Conservation (phyloP, 345 rosid species). For the Noccaea bulbosa region DNA sequence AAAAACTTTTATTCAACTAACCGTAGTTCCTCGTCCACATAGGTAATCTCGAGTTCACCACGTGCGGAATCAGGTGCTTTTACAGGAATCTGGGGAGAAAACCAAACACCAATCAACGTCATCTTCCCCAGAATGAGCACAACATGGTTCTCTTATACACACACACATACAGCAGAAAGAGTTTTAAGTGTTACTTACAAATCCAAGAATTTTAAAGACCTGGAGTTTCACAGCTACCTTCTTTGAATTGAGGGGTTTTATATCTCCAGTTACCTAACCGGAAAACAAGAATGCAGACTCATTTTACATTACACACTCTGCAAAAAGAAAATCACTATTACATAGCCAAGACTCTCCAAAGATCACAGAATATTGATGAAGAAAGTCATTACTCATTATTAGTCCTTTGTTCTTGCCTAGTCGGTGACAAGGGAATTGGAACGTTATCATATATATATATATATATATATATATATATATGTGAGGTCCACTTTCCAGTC, state of each 20-base stretch:
- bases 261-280: constrained; percentile 79
- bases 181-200: constrained; percentile 53
- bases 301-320: neutral
- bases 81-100: constrained; percentile 50
- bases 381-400: neutral
- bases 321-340: neutral
- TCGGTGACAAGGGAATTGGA: neutral
- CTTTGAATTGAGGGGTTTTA: constrained; percentile 70
- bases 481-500: neutral
- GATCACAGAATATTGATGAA: neutral
- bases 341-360: neutral
- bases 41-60: constrained; percentile 66
- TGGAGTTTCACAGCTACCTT: constrained; percentile 89
- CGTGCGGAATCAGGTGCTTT: constrained; percentile 69
- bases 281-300: constrained; percentile 6
- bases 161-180: neutral
- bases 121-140: constrained; percentile 1
- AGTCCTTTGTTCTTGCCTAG: neutral
- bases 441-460: neutral
- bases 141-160: constrained; percentile 1
- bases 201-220: constrained; percentile 70
- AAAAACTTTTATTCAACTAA: constrained; percentile 32
- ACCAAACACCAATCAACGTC: neutral
- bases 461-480: too few relatives aligned
- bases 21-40: constrained; percentile 65